Evolutionary conservation across 768 basidiomycete genomes (phyloP).

Genomic region (Coprinopsis strossmayeri): DNA sequence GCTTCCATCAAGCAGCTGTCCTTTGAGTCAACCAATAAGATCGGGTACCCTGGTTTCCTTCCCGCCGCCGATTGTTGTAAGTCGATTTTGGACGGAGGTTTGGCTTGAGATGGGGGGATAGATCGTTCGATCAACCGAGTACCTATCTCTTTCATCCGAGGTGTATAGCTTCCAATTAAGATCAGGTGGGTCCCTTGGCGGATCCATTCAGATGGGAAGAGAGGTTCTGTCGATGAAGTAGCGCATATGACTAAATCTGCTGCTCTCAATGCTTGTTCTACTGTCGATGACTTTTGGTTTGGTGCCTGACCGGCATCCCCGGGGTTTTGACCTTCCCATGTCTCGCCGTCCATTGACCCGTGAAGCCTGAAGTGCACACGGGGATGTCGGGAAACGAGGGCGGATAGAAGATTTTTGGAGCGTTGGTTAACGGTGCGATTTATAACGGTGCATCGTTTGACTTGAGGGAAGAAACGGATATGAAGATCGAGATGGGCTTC

Average conservation of each 20-base stretch:
- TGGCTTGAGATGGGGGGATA: constrained; percentile 5
- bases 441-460: constrained; percentile 50
- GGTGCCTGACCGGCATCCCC: neutral
- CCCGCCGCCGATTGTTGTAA: neutral
- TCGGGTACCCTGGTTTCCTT: constrained; percentile 12
- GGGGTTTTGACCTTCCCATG: neutral
- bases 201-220: constrained; percentile 67
- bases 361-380: constrained; percentile 18
- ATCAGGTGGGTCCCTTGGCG: constrained; percentile 60
- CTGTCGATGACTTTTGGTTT: constrained; percentile 1
- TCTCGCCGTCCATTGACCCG: constrained; percentile 8
- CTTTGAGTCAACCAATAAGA: constrained; percentile 69
- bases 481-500: constrained; percentile 59
- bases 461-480: constrained; percentile 48
- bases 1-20: constrained; percentile 70
- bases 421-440: constrained; percentile 54
- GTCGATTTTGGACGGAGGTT: too few species aligned
- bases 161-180: constrained; percentile 78
- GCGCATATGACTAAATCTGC: constrained; percentile 69
- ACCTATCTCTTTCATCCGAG: constrained; percentile 75
- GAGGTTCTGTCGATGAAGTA: constrained; percentile 61
- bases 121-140: constrained; percentile 49
- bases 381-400: constrained; percentile 19
- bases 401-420: constrained; percentile 27
- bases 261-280: constrained; percentile 26